phyloP scores from a whole-genome alignment of 2,329 filamentous ascomycete genomes.

The Ceratocystis albifundus region DNA sequence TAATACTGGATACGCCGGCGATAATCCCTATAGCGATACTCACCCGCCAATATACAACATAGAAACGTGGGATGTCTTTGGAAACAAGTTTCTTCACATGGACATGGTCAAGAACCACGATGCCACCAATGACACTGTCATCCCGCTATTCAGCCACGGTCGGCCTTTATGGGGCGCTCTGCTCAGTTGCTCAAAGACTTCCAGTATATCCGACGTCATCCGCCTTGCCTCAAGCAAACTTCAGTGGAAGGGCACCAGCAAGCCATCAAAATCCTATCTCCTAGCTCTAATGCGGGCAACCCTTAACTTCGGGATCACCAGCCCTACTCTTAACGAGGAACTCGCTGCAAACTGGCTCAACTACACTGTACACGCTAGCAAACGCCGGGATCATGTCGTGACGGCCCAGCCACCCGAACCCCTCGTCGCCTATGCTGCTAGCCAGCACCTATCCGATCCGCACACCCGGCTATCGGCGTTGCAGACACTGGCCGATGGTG shows the following conservation, averaged over 20 bases:
- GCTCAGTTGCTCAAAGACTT: slow-evolving; percentile 13
- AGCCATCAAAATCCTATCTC: slow-evolving; percentile 12
- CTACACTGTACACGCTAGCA: slow-evolving; percentile 15
- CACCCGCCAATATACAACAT: slow-evolving; percentile 20
- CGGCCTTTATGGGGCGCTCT: slow-evolving; percentile 21
- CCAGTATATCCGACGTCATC: slow-evolving; percentile 17
- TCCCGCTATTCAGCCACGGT: slow-evolving; percentile 16
- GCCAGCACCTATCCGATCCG: slow-evolving; percentile 15
- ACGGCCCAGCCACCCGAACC: slow-evolving; percentile 21
- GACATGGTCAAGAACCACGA: slow-evolving; percentile 7
- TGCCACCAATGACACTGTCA: background rate
- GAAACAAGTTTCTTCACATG: slow-evolving; percentile 1
- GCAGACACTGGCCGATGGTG: slow-evolving; percentile 15
- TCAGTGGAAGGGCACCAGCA: slow-evolving; percentile 4
- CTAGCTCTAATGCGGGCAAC: slow-evolving; percentile 16
- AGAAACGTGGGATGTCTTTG: slow-evolving; percentile 15
- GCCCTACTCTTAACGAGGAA: slow-evolving; percentile 14
- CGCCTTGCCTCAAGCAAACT: slow-evolving; percentile 18
- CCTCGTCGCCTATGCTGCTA: slow-evolving; percentile 16
- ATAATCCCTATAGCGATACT: slow-evolving; percentile 14
- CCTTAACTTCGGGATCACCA: slow-evolving; percentile 12
- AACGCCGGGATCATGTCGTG: slow-evolving; percentile 17
- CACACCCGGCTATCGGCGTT: slow-evolving; percentile 12
- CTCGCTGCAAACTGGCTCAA: slow-evolving; percentile 19
- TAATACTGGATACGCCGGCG: background rate